A percentile compares a stretch with the other conserved stretches of the same genome.
These are phyloP conservation scores for Schrenkiella parvula DNA, from an alignment of 345 rosid genomes.

Conservation along the genomic window DNA sequence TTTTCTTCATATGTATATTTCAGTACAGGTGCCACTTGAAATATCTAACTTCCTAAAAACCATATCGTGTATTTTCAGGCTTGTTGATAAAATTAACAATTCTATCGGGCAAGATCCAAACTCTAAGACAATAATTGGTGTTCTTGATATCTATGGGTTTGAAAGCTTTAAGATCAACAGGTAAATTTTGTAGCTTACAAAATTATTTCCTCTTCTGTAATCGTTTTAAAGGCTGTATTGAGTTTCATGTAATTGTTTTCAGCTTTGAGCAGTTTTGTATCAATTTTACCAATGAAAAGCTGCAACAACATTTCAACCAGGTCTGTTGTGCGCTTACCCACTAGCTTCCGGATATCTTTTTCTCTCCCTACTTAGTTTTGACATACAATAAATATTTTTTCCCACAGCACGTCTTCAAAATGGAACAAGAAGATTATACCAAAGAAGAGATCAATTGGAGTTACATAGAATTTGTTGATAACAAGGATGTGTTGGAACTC, in stretches of 20 bases:
- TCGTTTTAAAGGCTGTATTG: slow-evolving; percentile 17
- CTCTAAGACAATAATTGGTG: slow-evolving; percentile 92
- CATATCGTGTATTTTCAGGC: slow-evolving; percentile 50
- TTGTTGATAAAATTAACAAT: slow-evolving; percentile 87
- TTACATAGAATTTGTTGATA: slow-evolving; percentile 99
- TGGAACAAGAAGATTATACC: slow-evolving; percentile 99
- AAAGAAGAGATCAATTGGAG: slow-evolving; percentile 99
- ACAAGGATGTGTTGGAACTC: slow-evolving; percentile 96
- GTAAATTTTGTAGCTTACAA: slow-evolving; percentile 41
- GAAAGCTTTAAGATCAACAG: slow-evolving; percentile 98
- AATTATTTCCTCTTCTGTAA: background rate
- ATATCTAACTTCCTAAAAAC: background rate
- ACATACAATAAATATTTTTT: slow-evolving; percentile 22
- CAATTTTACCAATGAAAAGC: slow-evolving; percentile 96
- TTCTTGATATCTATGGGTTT: slow-evolving; percentile 97
- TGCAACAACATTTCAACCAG: slow-evolving; percentile 99
- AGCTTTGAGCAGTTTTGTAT: slow-evolving; percentile 99
- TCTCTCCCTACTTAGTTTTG: slow-evolving; percentile 6
- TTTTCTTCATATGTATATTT: background rate
- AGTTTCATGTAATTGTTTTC: slow-evolving; percentile 14
- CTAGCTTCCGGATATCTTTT: background rate
- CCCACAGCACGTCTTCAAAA: slow-evolving; percentile 98
- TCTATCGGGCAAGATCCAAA: slow-evolving; percentile 99
- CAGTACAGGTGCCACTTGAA: background rate
- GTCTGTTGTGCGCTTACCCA: slow-evolving; percentile 36